Evolutionary conservation across 331 rosid genomes (phyloP).

Genomic region (Prunus yedoensis): DNA sequence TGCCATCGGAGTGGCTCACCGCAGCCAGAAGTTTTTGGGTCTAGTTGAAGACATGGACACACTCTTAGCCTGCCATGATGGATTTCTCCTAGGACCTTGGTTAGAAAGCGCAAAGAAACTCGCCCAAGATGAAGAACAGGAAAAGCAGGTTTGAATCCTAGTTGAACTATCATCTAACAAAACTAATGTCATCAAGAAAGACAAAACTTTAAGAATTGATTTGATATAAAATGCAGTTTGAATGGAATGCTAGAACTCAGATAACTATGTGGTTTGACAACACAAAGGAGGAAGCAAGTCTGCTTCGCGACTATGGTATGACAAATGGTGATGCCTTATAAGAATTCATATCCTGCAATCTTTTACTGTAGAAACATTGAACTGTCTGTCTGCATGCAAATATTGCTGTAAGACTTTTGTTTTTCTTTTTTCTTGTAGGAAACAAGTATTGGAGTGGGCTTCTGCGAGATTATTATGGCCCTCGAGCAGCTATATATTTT

Average conservation of each 20-base stretch:
- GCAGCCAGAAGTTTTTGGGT: conserved; percentile 33
- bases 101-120: conserved; percentile 40
- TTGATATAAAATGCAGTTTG: conserved; percentile 48
- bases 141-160: conserved; percentile 27
- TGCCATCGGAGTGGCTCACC: conserved; percentile 17
- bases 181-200: not conserved
- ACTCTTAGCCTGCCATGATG: conserved; percentile 45
- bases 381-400: not conserved
- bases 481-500: conserved; percentile 72
- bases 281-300: conserved; percentile 63
- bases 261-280: conserved; percentile 90
- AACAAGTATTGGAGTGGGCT: conserved; percentile 89
- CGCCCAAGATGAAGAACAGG: conserved; percentile 35
- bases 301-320: conserved; percentile 78
- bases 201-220: not conserved
- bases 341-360: too few species aligned
- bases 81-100: conserved; percentile 45
- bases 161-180: not conserved
- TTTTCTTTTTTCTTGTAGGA: conserved; percentile 30
- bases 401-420: not conserved
- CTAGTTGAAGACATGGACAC: conserved; percentile 41
- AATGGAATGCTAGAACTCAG: conserved; percentile 89
- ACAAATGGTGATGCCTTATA: not conserved
- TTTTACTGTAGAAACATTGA: not conserved
- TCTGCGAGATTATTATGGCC: conserved; percentile 66